These are phyloP conservation scores for Urochloa ruziziensis DNA, from an alignment of 176 grass and related monocot species.

Conservation along the genomic window DNA sequence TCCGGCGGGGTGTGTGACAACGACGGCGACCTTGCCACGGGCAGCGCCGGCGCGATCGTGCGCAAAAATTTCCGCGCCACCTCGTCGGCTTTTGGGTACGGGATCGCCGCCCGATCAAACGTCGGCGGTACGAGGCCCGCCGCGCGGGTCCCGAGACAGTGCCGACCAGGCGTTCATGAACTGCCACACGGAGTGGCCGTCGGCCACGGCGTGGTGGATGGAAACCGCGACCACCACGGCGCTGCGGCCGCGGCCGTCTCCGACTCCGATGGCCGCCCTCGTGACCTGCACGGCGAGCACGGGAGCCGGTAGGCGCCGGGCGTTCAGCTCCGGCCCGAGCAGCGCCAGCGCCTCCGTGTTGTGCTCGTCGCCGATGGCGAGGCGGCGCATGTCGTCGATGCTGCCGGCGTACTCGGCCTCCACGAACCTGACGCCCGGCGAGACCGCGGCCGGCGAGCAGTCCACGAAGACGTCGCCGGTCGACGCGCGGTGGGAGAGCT, in stretches of 20 bases:
- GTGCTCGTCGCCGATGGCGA: slow-evolving; percentile 28
- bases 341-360: slow-evolving; percentile 18
- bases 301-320: slow-evolving; percentile 11
- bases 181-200: slow-evolving; percentile 51
- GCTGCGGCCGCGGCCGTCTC: too few species aligned
- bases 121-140: not conserved
- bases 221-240: slow-evolving; percentile 19
- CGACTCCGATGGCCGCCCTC: not conserved
- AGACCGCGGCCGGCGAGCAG: not conserved
- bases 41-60: slow-evolving; percentile 24
- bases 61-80: not conserved
- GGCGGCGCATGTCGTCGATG: slow-evolving; percentile 14
- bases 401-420: slow-evolving; percentile 37
- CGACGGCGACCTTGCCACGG: not conserved
- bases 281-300: slow-evolving; percentile 54
- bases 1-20: not conserved
- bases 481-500: not conserved
- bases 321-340: slow-evolving; percentile 27
- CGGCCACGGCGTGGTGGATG: slow-evolving; percentile 41
- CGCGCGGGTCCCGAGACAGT: not conserved
- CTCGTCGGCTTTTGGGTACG: slow-evolving; percentile 1
- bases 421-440: slow-evolving; percentile 19
- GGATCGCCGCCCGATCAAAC: slow-evolving; percentile 35
- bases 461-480: slow-evolving; percentile 26
- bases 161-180: slow-evolving; percentile 48